Evolutionary conservation across 306 rosid genomes (phyloP), one percentile per base, ranked within the genome.

Genomic region (Crotalaria pallida): DNA sequence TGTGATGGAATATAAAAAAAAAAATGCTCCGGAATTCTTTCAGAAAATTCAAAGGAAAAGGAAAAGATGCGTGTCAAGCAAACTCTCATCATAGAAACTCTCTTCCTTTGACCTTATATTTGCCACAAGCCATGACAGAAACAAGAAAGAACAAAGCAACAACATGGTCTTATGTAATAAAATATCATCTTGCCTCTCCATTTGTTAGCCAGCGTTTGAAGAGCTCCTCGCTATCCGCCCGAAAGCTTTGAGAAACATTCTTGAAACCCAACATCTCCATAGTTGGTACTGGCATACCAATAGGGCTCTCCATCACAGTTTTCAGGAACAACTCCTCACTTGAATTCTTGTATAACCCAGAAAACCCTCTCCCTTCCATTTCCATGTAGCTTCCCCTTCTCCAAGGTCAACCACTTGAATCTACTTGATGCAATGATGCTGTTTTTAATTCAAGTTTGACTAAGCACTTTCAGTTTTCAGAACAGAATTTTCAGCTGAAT

Each of bases 151-250:
- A 38, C 34, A 67, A 64, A 56, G 40, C 12, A 43, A 52, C 58
- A 66, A 52, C 58, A 66, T 15, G 57, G 49, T 50, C 16, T 52
- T 27, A 44, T 65, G 12, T 17, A 72, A 82, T 27, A 70, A 19
- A 69, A 72, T 22, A 69, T 77, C 24, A 12, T 57, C 96, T 86
- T 90, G 93, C 98, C 96, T 93, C 98, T 82, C 91, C 98, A 80
- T 80, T 88, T 75, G 96, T 93, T 21, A 93, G 90, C 98, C 98
- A 93, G 68, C 96, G 88, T 69, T 82, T 90, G 82, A 93, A 93
- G 75, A 93, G 98, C 76, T 93, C 98, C 67, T 93, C 98, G 10
- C 98, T 93, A 38, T 93, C 90, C 0, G 85, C 45, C 17, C 97
- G 94, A 41, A 90, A 84, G 82, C 64, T 82, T 44, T 88, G 97